Conservation (phyloP, 768 basidiomycete species). For the Chalciporus sphaerocephalus region DNA sequence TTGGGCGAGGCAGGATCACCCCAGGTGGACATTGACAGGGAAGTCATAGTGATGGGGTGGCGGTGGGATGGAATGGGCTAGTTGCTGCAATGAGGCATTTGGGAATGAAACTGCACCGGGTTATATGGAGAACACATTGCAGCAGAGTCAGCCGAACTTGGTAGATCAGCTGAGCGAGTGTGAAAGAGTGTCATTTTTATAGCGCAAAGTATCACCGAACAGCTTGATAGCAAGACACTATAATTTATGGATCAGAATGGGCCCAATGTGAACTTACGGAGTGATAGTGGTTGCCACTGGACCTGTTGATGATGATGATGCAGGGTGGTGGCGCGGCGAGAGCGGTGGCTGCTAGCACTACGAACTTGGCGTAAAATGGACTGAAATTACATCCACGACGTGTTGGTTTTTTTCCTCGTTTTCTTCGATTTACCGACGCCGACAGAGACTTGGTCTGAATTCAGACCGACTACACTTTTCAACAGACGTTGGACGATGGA, state of each 20-base stretch:
- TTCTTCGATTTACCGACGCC: background rate
- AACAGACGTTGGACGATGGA: constrained; percentile 10
- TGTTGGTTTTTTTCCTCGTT: background rate
- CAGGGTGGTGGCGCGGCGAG: constrained; percentile 5
- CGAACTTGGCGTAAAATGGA: background rate
- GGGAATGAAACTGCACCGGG: background rate
- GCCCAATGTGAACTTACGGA: too few species aligned
- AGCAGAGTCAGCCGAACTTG: too few species aligned
- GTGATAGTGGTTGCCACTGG: too few species aligned
- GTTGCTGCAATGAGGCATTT: background rate
- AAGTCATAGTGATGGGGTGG: constrained; percentile 5
- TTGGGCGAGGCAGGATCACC: constrained; percentile 15
- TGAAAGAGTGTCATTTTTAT: too few species aligned
- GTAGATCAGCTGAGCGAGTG: background rate
- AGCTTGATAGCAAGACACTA: too few species aligned
- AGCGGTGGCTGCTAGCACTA: background rate
- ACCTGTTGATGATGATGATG: too few species aligned
- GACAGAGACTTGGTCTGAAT: background rate
- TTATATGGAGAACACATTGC: too few species aligned
- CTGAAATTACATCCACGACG: background rate
- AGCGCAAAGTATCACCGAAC: too few species aligned
- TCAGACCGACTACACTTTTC: background rate
- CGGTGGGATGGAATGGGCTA: background rate
- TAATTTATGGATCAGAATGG: too few species aligned
- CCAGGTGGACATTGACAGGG: constrained; percentile 14